Evolutionary conservation across 148 eudicot genomes (phyloP).

Genomic region (Vaccinium darrowii): DNA sequence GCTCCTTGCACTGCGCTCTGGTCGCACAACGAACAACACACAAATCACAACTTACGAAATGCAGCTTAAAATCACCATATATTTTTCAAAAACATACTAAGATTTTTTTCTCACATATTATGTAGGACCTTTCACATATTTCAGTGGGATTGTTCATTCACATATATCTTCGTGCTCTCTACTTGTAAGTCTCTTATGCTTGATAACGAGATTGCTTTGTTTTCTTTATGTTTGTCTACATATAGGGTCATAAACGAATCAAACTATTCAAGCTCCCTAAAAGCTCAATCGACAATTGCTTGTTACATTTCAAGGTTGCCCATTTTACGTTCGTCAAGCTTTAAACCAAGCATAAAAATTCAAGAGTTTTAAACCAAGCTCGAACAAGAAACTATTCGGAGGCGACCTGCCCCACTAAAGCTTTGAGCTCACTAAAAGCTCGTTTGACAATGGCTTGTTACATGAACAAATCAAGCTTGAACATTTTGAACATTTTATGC

Average conservation of each 20-base stretch:
- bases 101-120: too few species aligned
- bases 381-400: background rate
- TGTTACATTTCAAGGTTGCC: too few species aligned
- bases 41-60: background rate
- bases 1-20: conserved; percentile 94
- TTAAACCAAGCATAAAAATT: too few species aligned
- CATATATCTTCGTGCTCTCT: background rate
- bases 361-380: background rate
- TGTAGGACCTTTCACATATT: too few species aligned
- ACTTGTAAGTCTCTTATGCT: too few species aligned
- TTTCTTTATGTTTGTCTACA: background rate
- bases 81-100: too few species aligned
- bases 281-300: too few species aligned
- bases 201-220: background rate
- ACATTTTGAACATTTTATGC: background rate
- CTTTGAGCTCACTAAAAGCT: background rate
- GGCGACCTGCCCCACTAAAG: too few species aligned
- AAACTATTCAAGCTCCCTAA: background rate
- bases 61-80: background rate
- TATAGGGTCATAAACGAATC: background rate
- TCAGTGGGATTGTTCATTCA: background rate
- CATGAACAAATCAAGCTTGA: background rate
- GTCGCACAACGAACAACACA: conserved; percentile 16
- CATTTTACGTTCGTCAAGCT: too few species aligned
- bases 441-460: background rate